Conservation (phyloP, 2,329 filamentous ascomycete species). For the Aureobasidium pullulans region DNA sequence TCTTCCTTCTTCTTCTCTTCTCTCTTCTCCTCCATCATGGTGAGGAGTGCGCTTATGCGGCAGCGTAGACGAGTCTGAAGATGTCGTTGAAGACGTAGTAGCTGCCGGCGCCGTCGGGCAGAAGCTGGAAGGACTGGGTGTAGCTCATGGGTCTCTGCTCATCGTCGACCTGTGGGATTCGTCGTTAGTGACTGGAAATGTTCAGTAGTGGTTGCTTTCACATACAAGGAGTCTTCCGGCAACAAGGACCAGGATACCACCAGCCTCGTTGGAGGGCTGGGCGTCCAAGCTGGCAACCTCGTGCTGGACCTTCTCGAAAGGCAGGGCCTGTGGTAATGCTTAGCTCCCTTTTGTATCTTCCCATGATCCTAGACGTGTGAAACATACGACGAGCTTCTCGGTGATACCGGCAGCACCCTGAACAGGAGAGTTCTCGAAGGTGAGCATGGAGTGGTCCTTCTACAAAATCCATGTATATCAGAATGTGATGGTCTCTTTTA, state of each 20-base stretch:
- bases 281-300: conserved; percentile 70
- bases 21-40: background rate
- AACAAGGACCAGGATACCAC: conserved; percentile 76
- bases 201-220: conserved; percentile 11
- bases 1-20: background rate
- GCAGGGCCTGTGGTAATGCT: conserved; percentile 51
- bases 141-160: conserved; percentile 84
- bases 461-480: conserved; percentile 31
- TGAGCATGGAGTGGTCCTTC: conserved; percentile 83
- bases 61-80: conserved; percentile 76
- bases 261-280: conserved; percentile 63
- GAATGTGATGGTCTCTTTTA: background rate
- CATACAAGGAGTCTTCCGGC: conserved; percentile 78
- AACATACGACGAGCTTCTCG: conserved; percentile 71
- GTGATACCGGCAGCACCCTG: conserved; percentile 61
- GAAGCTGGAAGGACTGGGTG: conserved; percentile 80
- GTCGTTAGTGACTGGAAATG: background rate
- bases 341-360: conserved; percentile 1
- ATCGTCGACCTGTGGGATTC: conserved; percentile 63
- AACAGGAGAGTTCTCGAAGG: conserved; percentile 68
- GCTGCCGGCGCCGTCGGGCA: conserved; percentile 56
- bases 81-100: conserved; percentile 93
- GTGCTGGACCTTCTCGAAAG: conserved; percentile 77
- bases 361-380: background rate
- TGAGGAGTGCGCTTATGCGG: conserved; percentile 16